A percentile compares a stretch with the other conserved stretches of the same genome.
phyloP scores from a whole-genome alignment of 1,284 basidiomycete genomes.

The Bjerkandera adusta region DNA sequence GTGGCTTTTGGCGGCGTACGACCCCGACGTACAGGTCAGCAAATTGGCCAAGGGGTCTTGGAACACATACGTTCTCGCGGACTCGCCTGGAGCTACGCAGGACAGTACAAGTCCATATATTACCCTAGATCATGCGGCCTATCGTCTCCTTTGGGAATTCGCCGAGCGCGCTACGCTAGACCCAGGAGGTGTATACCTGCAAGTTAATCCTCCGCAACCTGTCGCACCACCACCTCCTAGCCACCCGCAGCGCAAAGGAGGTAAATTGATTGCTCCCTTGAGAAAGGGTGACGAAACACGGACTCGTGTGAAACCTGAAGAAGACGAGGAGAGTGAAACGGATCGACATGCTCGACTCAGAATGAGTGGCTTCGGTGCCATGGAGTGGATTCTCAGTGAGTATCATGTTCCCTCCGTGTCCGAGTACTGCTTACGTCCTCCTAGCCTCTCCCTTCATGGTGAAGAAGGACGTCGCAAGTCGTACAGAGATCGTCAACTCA shows the following conservation, averaged over 20 bases:
- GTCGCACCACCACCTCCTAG: conserved; percentile 29
- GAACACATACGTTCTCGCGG: conserved; percentile 39
- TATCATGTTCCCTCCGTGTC: conserved; percentile 17
- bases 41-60: conserved; percentile 52
- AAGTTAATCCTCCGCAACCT: conserved; percentile 68
- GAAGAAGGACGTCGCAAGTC: too few species aligned
- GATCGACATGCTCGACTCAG: conserved; percentile 74
- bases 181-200: conserved; percentile 60
- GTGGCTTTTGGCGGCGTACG: conserved; percentile 76
- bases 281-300: conserved; percentile 28
- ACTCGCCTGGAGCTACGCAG: conserved; percentile 15
- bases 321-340: conserved; percentile 59
- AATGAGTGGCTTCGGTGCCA: conserved; percentile 68
- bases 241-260: conserved; percentile 35
- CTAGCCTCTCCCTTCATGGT: too few species aligned
- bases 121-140: conserved; percentile 31
- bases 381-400: conserved; percentile 66
- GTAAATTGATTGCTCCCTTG: conserved; percentile 23
- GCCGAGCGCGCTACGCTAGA: conserved; percentile 59
- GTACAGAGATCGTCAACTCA: conserved; percentile 33
- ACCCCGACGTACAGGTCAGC: conserved; percentile 68
- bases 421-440: too few species aligned
- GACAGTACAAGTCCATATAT: conserved; percentile 24
- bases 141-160: conserved; percentile 43
- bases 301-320: conserved; percentile 44